Conservation (phyloP, 2,329 filamentous ascomycete genomes). For the Trichoderma hamatum region DNA sequence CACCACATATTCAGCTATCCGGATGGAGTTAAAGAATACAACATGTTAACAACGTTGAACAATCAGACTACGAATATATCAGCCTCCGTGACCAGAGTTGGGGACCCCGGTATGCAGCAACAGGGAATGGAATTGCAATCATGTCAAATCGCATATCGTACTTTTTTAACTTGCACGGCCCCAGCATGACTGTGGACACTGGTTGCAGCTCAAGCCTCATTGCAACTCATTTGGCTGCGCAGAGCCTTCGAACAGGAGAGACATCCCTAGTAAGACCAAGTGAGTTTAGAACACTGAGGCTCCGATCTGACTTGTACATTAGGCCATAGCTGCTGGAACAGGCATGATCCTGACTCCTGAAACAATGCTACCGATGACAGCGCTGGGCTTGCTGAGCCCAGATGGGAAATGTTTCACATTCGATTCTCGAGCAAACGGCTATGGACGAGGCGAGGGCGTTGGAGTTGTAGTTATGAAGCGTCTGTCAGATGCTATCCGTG, state of each 20-base stretch:
- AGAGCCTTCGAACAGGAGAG: conserved; percentile 52
- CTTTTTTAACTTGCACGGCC: conserved; percentile 57
- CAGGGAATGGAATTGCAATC: conserved; percentile 56
- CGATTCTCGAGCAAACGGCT: conserved; percentile 63
- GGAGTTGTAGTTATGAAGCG: conserved; percentile 63
- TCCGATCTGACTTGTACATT: conserved; percentile 25
- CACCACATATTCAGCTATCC: background rate
- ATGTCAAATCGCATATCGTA: conserved; percentile 60
- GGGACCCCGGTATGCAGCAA: conserved; percentile 55
- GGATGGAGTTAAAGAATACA: background rate
- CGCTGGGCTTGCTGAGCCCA: conserved; percentile 55
- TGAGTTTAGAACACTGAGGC: background rate
- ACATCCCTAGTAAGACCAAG: conserved; percentile 41
- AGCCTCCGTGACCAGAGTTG: conserved; percentile 54
- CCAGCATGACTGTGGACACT: conserved; percentile 61
- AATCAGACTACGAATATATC: conserved; percentile 54
- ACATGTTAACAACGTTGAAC: background rate
- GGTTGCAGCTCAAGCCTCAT: conserved; percentile 61
- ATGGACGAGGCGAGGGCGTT: conserved; percentile 65
- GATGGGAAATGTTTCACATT: conserved; percentile 57
- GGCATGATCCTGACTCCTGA: conserved; percentile 58
- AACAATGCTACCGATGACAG: conserved; percentile 60
- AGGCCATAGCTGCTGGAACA: conserved; percentile 55
- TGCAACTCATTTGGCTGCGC: conserved; percentile 56
- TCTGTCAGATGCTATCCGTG: conserved; percentile 58